Evolutionary conservation across 2,329 filamentous ascomycete species (phyloP), one percentile per base, ranked within the genome.

Genomic region (Aspergillus eucalypticola): DNA sequence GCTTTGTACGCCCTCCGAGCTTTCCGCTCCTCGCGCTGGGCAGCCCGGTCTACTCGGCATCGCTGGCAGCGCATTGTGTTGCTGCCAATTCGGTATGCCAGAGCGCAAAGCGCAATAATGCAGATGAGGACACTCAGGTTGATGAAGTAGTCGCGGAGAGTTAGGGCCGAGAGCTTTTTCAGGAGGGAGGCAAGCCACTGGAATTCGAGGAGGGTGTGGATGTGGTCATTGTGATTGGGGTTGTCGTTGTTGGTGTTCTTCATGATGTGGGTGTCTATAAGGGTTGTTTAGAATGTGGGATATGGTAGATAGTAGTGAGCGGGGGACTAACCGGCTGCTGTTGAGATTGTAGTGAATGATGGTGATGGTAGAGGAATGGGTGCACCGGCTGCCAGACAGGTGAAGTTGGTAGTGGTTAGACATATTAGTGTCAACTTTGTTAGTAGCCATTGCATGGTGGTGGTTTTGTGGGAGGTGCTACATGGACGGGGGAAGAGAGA

Each of bases 1-100:
- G 80, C 77, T 46, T 79, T 79, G 65, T 86, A 87, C 7, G 81
- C 77, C 11, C 79, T 76, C 10, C 76, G 81, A 27, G 80, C 82
- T 29, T 78, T 75, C 54, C 83, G 78, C 70, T 86, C 83, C 73
- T 87, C 84, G 13, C 78, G 78, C 46, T 79, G 75, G 15, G 84
- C 82, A 8, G 82, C 78, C 25, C 83, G 77, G 59, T 86, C 84
- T 11, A 80, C 81, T 59, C 81, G 79, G 29, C 77, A 79, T 64
- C 80, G 78, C 61, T 79, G 84, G 63, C 80, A 80, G 17, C 64
- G 64, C 19, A 65, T 63, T 25, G 67, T 71, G 59, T 78, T 74
- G 23, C 76, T 77, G 57, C 83, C 75, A 44, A 80, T 73, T 5
- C 75, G 71, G 64, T 81, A 73, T 19, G 82, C 48, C 8, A 76